phyloP scores from a whole-genome alignment of 805 yeast species.

The Candida hungchunana region DNA sequence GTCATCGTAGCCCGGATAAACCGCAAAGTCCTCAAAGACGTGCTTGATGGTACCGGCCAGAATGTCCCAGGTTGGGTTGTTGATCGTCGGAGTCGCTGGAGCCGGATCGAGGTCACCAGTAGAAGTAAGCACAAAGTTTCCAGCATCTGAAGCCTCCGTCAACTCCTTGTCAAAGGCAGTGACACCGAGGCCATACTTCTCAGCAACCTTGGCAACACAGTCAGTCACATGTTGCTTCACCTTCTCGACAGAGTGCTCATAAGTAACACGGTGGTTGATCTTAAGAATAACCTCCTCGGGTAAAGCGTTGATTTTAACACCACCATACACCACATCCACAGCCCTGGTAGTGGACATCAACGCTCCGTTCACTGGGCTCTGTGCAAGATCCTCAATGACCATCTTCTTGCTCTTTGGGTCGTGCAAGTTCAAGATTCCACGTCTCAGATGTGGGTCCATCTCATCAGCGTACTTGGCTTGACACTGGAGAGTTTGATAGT shows the following conservation, averaged over 20 bases:
- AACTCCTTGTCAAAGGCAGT: slow-evolving; percentile 10
- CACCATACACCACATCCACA: slow-evolving; percentile 48
- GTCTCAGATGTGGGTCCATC: slow-evolving; percentile 25
- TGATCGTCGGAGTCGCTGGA: slow-evolving; percentile 26
- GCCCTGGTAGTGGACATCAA: slow-evolving; percentile 22
- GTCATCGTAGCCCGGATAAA: slow-evolving; percentile 8
- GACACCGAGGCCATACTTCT: slow-evolving; percentile 10
- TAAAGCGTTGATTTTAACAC: slow-evolving; percentile 70
- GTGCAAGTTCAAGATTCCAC: slow-evolving; percentile 21
- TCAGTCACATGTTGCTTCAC: slow-evolving; percentile 10
- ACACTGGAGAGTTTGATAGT: slow-evolving; percentile 52
- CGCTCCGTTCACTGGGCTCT: slow-evolving; percentile 11
- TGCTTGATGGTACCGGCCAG: slow-evolving; percentile 55
- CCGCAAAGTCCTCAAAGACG: slow-evolving; percentile 41
- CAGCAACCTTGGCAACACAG: slow-evolving; percentile 10
- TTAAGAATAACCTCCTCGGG: slow-evolving; percentile 52
- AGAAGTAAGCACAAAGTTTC: slow-evolving; percentile 8
- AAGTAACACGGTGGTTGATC: slow-evolving; percentile 61
- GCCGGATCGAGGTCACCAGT: slow-evolving; percentile 12
- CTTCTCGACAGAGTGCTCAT: slow-evolving; percentile 46
- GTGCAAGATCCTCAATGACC: slow-evolving; percentile 26
- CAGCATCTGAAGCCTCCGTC: slow-evolving; percentile 2
- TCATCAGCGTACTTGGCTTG: slow-evolving; percentile 42
- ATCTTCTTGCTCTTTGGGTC: slow-evolving; percentile 32
- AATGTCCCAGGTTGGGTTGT: slow-evolving; percentile 45